Evolutionary conservation across 805 yeast species (phyloP).

Genomic region (Metschnikowia lochheadii): DNA sequence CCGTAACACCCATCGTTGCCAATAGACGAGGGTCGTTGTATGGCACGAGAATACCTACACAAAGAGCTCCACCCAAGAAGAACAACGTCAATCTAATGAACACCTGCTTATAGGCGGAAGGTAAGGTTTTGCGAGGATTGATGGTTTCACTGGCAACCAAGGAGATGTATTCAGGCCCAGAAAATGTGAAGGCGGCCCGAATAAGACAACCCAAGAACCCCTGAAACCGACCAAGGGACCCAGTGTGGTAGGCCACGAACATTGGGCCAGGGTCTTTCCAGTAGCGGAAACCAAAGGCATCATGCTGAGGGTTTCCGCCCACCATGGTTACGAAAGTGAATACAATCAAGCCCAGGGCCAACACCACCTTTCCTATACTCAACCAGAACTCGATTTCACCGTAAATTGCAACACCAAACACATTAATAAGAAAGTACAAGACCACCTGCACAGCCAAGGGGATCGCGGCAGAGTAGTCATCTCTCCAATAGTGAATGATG

Average conservation of each 20-base stretch:
- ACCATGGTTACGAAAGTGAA: slow-evolving; percentile 20
- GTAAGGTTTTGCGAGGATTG: slow-evolving; percentile 66
- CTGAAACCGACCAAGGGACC: slow-evolving; percentile 59
- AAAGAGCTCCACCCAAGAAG: slow-evolving; percentile 69
- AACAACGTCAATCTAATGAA: slow-evolving; percentile 63
- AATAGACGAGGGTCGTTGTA: slow-evolving; percentile 57
- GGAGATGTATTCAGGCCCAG: slow-evolving; percentile 83
- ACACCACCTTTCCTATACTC: slow-evolving; percentile 35
- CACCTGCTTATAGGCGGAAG: slow-evolving; percentile 76
- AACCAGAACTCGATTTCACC: slow-evolving; percentile 55
- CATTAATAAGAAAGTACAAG: slow-evolving; percentile 50
- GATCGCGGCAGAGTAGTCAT: slow-evolving; percentile 68
- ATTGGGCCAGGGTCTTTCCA: slow-evolving; percentile 20
- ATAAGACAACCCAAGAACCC: slow-evolving; percentile 69
- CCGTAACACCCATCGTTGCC: slow-evolving; percentile 51
- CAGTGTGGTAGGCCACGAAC: slow-evolving; percentile 29
- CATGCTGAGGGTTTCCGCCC: slow-evolving; percentile 20
- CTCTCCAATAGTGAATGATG: slow-evolving; percentile 77
- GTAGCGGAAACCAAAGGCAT: slow-evolving; percentile 20
- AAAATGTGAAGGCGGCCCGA: slow-evolving; percentile 73
- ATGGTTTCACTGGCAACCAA: slow-evolving; percentile 82
- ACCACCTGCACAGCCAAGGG: slow-evolving; percentile 63
- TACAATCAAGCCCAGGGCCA: slow-evolving; percentile 18
- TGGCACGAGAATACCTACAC: slow-evolving; percentile 74
- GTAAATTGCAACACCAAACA: slow-evolving; percentile 45